Conservation (phyloP, 768 basidiomycete species). For the Suillus cothurnatus region DNA sequence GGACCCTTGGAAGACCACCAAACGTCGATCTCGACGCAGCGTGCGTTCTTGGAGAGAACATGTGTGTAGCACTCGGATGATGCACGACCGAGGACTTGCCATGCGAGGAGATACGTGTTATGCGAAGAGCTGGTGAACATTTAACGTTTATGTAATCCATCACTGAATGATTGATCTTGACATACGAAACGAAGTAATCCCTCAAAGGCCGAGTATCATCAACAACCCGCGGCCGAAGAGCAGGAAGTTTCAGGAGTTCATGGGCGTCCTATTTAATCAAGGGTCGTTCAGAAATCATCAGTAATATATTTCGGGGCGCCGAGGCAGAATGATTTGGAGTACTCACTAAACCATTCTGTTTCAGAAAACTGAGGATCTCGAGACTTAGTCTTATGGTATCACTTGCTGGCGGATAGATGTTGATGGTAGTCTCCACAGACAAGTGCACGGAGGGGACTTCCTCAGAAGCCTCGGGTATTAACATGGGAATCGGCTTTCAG, state of each 20-base stretch:
- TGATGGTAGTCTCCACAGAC: constrained; percentile 16
- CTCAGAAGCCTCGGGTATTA: neutral
- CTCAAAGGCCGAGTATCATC: constrained; percentile 51
- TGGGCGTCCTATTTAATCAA: constrained; percentile 25
- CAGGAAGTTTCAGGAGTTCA: constrained; percentile 38
- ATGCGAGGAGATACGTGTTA: constrained; percentile 64
- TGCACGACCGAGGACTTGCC: constrained; percentile 56
- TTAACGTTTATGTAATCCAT: neutral
- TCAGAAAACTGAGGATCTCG: constrained; percentile 39
- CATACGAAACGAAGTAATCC: constrained; percentile 56
- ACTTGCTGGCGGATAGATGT: constrained; percentile 22
- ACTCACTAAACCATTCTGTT: constrained; percentile 34
- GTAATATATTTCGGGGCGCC: neutral
- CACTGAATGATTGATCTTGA: neutral
- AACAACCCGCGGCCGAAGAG: constrained; percentile 32
- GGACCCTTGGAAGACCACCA: constrained; percentile 59
- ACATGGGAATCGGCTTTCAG: neutral
- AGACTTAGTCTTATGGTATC: constrained; percentile 35
- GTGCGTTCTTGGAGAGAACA: constrained; percentile 51
- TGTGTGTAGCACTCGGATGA: constrained; percentile 57
- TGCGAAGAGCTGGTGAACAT: constrained; percentile 52
- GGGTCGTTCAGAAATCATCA: neutral
- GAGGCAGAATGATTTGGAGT: neutral
- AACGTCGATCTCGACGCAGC: constrained; percentile 71
- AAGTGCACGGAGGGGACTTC: constrained; percentile 4